Percentiles rank a stretch among this genome's conserved stretches.
Evolutionary conservation across 441 rosid genomes (phyloP).

Genomic region (California macrophylla): DNA sequence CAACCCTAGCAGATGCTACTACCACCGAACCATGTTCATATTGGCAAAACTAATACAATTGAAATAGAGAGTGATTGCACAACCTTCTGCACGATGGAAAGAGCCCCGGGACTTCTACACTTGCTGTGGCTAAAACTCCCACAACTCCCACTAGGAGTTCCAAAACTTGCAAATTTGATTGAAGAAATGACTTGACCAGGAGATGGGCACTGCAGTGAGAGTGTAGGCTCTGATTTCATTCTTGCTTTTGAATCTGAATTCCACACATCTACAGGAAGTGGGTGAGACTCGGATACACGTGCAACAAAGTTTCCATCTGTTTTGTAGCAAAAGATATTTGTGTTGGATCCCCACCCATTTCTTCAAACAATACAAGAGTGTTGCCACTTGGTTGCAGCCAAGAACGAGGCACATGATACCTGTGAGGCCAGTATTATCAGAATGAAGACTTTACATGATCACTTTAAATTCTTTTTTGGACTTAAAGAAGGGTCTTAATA

Average conservation of each 20-base stretch:
- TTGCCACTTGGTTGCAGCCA: conserved; percentile 71
- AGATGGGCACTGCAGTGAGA: conserved; percentile 47
- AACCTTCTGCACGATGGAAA: conserved; percentile 59
- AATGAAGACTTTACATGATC: not conserved
- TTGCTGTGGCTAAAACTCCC: conserved; percentile 61
- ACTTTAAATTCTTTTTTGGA: not conserved
- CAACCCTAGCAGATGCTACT: not conserved
- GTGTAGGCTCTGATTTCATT: conserved; percentile 33
- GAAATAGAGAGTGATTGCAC: not conserved
- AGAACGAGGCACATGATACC: conserved; percentile 91
- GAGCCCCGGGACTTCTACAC: conserved; percentile 52
- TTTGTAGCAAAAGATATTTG: conserved; percentile 44
- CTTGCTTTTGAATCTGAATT: conserved; percentile 33
- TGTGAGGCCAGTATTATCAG: conserved; percentile 20
- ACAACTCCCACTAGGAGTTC: conserved; percentile 72
- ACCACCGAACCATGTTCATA: not conserved
- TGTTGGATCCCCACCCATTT: conserved; percentile 80
- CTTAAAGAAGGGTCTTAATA: not conserved
- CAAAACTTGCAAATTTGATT: conserved; percentile 72
- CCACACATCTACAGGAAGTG: conserved; percentile 67
- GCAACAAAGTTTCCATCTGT: conserved; percentile 45
- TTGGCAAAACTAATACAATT: not conserved
- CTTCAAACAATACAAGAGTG: conserved; percentile 81
- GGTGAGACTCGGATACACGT: conserved; percentile 67
- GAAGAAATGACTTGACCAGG: conserved; percentile 69